phyloP scores from a whole-genome alignment of 73 alveolate genomes.

The Diophrys sp. region DNA sequence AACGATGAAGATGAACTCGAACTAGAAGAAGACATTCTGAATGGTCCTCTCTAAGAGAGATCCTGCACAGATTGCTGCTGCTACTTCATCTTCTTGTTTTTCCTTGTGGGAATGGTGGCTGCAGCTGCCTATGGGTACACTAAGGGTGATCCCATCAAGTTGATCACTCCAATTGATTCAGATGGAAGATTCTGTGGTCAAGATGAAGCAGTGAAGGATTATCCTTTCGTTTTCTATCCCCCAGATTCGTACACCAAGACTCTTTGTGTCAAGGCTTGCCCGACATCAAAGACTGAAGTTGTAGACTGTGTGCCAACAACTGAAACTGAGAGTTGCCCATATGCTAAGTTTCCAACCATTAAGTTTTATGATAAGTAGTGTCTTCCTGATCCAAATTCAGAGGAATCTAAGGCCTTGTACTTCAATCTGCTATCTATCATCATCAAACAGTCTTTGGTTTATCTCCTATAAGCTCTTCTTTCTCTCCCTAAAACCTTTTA shows the following conservation, averaged over 20 bases:
- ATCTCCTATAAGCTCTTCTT: conserved; percentile 46
- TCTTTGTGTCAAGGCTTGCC: conserved; percentile 46
- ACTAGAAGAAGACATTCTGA: conserved; percentile 36
- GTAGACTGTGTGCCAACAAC: neutral
- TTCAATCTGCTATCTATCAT: too few relatives aligned
- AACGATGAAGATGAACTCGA: conserved; percentile 10
- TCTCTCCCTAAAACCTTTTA: conserved; percentile 48
- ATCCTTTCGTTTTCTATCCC: neutral
- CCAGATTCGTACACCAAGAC: conserved; percentile 4
- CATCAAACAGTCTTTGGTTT: conserved; percentile 48
- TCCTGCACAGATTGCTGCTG: conserved; percentile 87
- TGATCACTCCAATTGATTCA: conserved; percentile 79
- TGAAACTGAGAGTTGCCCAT: neutral
- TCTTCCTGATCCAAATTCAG: conserved; percentile 29
- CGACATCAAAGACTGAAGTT: neutral
- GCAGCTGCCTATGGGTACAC: conserved; percentile 73
- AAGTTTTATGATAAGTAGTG: conserved; percentile 7
- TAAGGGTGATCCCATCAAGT: conserved; percentile 77
- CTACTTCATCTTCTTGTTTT: conserved; percentile 77
- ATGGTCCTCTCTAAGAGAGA: conserved; percentile 93
- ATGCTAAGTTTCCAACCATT: neutral
- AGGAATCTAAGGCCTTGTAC: conserved; percentile 24
- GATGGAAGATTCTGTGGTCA: conserved; percentile 65
- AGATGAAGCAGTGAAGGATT: conserved; percentile 11
- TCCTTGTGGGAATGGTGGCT: conserved; percentile 67